Evolutionary conservation across 192 early-diverging fungal species (phyloP).

Genomic region (Coemansia sp.): DNA sequence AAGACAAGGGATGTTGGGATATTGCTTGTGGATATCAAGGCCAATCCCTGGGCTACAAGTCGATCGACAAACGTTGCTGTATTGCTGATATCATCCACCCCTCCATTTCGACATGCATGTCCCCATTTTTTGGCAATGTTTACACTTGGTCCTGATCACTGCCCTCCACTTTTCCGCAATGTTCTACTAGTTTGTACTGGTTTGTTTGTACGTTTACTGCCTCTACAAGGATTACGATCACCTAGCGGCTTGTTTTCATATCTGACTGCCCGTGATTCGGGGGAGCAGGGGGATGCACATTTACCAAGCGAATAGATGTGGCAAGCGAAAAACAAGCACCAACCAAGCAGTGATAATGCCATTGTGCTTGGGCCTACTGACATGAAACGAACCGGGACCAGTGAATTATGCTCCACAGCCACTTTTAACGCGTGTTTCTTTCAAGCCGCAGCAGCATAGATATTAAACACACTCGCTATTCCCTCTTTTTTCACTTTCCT

Average conservation of each 20-base stretch:
- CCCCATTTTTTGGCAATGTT: constrained; percentile 4
- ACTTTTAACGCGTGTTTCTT: neutral
- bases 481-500: neutral
- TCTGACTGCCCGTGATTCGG: neutral
- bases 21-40: neutral
- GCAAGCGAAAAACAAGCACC: neutral
- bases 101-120: neutral
- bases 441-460: neutral
- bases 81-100: neutral
- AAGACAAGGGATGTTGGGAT: neutral
- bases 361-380: neutral
- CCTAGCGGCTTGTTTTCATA: neutral
- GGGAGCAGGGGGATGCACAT: neutral
- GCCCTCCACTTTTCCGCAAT: neutral
- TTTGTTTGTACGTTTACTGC: constrained; percentile 7
- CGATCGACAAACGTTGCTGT: neutral
- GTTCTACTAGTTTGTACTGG: neutral
- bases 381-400: neutral
- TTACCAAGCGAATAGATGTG: neutral
- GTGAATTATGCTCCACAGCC: constrained; percentile 1
- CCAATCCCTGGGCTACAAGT: neutral
- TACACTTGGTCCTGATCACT: neutral
- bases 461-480: neutral
- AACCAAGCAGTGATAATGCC: neutral
- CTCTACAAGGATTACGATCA: neutral